Evolutionary conservation across 495 filamentous ascomycete genomes (phyloP).

Genomic region (Thozetella sp.): DNA sequence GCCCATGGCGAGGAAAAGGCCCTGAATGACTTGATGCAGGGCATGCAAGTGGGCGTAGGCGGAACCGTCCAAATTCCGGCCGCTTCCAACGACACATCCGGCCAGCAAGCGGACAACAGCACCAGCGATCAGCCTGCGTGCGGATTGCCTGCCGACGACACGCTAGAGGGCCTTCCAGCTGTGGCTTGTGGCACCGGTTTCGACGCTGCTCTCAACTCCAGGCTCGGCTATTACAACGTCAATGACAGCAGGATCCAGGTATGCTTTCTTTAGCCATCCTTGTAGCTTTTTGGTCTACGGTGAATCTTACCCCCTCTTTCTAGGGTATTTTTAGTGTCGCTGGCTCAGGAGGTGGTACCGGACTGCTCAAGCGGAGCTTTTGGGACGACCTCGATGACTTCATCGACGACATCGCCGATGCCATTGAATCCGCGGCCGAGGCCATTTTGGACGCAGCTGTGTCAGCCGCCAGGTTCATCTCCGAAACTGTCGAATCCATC

Average conservation of each 20-base stretch:
- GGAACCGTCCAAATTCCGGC: neutral
- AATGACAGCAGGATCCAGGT: neutral
- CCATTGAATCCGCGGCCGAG: neutral
- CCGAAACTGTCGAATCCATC: neutral
- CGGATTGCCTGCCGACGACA: constrained; percentile 4
- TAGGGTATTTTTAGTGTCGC: neutral
- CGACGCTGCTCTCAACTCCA: constrained; percentile 13
- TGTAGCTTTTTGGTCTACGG: neutral
- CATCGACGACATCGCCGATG: neutral
- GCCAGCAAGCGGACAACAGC: neutral
- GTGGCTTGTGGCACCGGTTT: constrained; percentile 11
- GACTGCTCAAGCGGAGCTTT: neutral
- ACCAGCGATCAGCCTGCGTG: neutral
- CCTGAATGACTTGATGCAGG: constrained; percentile 11
- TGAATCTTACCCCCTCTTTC: neutral
- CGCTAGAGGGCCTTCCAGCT: constrained; percentile 13
- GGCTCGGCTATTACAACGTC: constrained; percentile 14
- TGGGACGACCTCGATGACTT: neutral
- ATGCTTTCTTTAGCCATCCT: neutral
- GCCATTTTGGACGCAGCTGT: neutral
- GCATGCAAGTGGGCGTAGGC: constrained; percentile 13
- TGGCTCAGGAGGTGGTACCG: neutral
- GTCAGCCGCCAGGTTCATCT: neutral
- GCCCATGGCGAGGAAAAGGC: constrained; percentile 7
- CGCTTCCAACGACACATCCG: neutral